Evolutionary conservation across 371 early-diverging fungal species (phyloP), one percentile per base, ranked within the genome.

Genomic region (Rhizomucor pusillus): DNA sequence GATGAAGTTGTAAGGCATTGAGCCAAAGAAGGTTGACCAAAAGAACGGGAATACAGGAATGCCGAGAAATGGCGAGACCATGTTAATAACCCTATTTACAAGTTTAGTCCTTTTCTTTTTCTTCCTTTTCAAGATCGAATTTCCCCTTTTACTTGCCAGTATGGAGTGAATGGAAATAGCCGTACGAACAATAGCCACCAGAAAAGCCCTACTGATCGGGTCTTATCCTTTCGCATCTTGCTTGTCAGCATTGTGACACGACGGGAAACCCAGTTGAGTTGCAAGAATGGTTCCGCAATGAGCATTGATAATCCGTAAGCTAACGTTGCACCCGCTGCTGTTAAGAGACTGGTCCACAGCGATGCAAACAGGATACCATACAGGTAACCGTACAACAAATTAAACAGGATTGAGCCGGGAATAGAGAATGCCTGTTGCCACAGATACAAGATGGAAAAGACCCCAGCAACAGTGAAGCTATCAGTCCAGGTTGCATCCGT

Each of bases 351-450:
- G 1, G 78, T 77, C 67, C 55, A 68, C 1, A 77, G n/a, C 12
- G 65, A 66, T 2, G 65, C 78, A 16, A 63, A 40, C 1, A 50
- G 39, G 5, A 74, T 66, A 22, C 75, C 75, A 52, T 77, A 74
- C 4, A 77, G 53, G 47, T 77, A 68, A 6, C 78, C 74, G 1
- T 69, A 69, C 20, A 77, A 50, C 20, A 77, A 36, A 54, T 77
- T 77, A 29, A 77, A 54, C 5, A 77, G 60, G 4, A 77, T 70
- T 1, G 75, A 74, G 16, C 78, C 78, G 20, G 78, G 78, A 16
- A 77, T 70, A 2, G 72, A 72, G 56, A 74, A 77, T 2, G 71
- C 75, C 62, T 77, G 78, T 33, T 77, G 78, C 78, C 78, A 77
- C 11, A 77, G 63, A 56, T 77, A 77, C 35, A 77, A 50, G 0